A percentile compares a stretch with the other conserved stretches of the same genome.
Evolutionary conservation across 352 stramenopile genomes (phyloP).

Genomic region (Pythium insidiosum): DNA sequence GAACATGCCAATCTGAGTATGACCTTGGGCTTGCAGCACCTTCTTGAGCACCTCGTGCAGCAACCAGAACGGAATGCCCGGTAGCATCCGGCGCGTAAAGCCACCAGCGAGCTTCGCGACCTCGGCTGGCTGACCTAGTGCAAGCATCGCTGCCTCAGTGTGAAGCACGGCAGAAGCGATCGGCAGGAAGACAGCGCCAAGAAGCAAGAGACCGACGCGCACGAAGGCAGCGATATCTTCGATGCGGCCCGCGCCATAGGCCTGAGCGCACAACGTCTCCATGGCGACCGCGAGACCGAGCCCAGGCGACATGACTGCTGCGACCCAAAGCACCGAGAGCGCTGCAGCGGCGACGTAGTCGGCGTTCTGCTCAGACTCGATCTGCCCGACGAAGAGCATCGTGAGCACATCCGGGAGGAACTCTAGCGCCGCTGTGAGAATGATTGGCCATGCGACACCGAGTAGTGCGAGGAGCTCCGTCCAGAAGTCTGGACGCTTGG

Average conservation of each 20-base stretch:
- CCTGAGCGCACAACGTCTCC: conserved; percentile 49
- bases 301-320: conserved; percentile 50
- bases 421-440: conserved; percentile 29
- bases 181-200: conserved; percentile 30
- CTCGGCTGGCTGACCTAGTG: conserved; percentile 33
- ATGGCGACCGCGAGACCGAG: conserved; percentile 40
- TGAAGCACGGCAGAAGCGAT: conserved; percentile 56
- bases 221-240: conserved; percentile 75
- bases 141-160: conserved; percentile 30
- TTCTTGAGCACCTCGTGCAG: conserved; percentile 85
- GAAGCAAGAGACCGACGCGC: conserved; percentile 50
- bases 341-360: conserved; percentile 51
- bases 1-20: conserved; percentile 58
- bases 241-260: conserved; percentile 44
- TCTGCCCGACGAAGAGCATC: conserved; percentile 52
- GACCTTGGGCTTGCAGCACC: conserved; percentile 78
- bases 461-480: conserved; percentile 1
- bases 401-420: conserved; percentile 41
- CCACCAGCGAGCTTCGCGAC: conserved; percentile 59
- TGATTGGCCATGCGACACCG: conserved; percentile 3
- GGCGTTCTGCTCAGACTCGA: conserved; percentile 38
- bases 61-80: conserved; percentile 73
- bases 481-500: background rate
- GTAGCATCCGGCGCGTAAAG: conserved; percentile 58
- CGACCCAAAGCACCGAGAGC: conserved; percentile 52